Base-by-base conservation (phyloP, 257 asterid species). In the Lycium barbarum region DNA sequence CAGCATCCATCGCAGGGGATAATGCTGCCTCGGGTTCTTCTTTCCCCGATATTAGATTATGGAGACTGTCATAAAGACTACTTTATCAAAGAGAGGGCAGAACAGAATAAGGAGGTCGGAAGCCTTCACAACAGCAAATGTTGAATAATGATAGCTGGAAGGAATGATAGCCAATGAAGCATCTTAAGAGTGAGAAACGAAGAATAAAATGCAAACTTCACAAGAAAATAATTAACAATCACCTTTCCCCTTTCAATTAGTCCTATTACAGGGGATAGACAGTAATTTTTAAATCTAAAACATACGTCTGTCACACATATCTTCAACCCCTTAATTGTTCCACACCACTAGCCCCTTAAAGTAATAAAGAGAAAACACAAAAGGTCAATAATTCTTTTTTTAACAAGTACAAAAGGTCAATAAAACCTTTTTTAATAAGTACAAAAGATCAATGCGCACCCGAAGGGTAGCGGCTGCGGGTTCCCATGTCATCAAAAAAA, bases 1-100 rank as follows among this genome's bases (percentile, higher is more conserved):
- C 85, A 74, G 96, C 97, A 88, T 92, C 96, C 94, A 94, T 91
- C 14, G 98, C 98, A 74, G 98, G 97, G 67, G 97, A 89, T 51
- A 94, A 57, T 40, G 88, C 88, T 82, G 88, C 91, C 33, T 92
- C 97, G 80, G 94, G 97, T 57, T 94, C 98, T 92, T 94, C 98
- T 83, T 93, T 93, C 63, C 95, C 98, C 84, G 95, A 87, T 78
- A 93, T 85, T 86, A 94, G 89, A 86, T 76, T 26, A 53, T 78
- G 63, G 59, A 59, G 65, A 51, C 45, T 78, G 33, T 33, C 45
- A 54, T 51, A 57, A 78, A 20, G 82, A 49, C 62, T 78, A 78
- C 26, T 14, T 6, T 12, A 22, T 53, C 63, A 53, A 51, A 76
- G 82, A 26, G 15, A 14, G 49, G 65, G 65, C 8, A 76, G 26